Percentiles rank a stretch among this genome's conserved stretches.
These are phyloP conservation scores for Heliosperma pusillum DNA, from an alignment of 148 eudicot genomes.

Conservation along the genomic window DNA sequence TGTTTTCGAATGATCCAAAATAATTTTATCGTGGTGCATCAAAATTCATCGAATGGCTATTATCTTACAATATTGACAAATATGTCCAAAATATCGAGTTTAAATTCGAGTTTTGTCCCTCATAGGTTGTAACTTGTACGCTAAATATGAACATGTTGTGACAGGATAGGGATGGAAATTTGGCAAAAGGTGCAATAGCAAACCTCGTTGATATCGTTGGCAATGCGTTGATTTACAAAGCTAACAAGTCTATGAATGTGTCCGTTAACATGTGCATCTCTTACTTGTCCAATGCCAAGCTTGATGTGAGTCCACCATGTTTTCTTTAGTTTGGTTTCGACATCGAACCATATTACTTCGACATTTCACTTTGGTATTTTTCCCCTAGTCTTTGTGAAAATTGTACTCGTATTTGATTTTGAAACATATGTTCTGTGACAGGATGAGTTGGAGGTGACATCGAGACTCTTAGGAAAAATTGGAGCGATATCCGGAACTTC, in stretches of 20 bases:
- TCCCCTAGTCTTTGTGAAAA: background rate
- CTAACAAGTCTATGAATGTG: slow-evolving; percentile 60
- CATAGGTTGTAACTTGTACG: no score
- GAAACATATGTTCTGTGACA: slow-evolving; percentile 24
- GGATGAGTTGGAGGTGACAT: slow-evolving; percentile 84
- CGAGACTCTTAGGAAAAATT: slow-evolving; percentile 51
- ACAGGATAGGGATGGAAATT: slow-evolving; percentile 38
- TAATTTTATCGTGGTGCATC: no score
- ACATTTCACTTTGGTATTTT: no score
- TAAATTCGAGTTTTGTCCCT: no score
- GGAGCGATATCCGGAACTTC: slow-evolving; percentile 58
- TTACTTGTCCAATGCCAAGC: slow-evolving; percentile 57
- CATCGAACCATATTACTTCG: no score
- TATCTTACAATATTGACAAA: no score
- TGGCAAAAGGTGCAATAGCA: slow-evolving; percentile 73
- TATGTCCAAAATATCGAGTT: no score
- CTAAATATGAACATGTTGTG: slow-evolving; percentile 2
- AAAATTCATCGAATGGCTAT: no score
- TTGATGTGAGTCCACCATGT: slow-evolving; percentile 43
- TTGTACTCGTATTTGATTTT: background rate
- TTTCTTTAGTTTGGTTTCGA: no score
- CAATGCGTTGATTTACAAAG: slow-evolving; percentile 47
- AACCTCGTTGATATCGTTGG: slow-evolving; percentile 74
- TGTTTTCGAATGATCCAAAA: no score
- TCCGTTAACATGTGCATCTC: slow-evolving; percentile 79